Conservation (phyloP, 345 rosid species). For the Balakata baccata region DNA sequence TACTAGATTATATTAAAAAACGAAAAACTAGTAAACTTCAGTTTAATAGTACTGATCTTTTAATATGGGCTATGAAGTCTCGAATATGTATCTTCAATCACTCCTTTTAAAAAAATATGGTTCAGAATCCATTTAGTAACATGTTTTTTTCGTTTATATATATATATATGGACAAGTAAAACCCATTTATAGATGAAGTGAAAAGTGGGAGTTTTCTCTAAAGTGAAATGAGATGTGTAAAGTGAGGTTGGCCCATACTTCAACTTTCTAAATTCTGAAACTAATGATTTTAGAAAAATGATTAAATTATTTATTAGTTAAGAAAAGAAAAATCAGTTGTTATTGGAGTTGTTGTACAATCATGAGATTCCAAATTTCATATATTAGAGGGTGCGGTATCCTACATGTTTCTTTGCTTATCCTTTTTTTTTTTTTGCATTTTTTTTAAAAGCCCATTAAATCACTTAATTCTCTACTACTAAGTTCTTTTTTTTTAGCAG, state of each 20-base stretch:
- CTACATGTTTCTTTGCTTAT: constrained; percentile 26
- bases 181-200: neutral
- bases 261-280: constrained; percentile 22
- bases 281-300: constrained; percentile 19
- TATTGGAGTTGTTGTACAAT: constrained; percentile 20
- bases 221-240: neutral
- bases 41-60: no score
- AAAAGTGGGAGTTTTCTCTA: neutral
- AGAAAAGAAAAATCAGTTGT: neutral
- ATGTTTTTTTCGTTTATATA: no score
- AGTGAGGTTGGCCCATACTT: constrained; percentile 27
- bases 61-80: no score
- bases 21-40: no score
- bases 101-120: no score
- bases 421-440: neutral
- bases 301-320: no score
- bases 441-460: constrained; percentile 11
- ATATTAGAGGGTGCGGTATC: constrained; percentile 18
- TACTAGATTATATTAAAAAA: no score
- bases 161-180: no score
- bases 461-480: constrained; percentile 17
- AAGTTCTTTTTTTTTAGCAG: no score
- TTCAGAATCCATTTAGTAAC: no score
- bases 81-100: no score
- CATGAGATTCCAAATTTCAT: constrained; percentile 37